phyloP scores from a whole-genome alignment of 176 grass and related monocot species.

The Zizania latifolia region DNA sequence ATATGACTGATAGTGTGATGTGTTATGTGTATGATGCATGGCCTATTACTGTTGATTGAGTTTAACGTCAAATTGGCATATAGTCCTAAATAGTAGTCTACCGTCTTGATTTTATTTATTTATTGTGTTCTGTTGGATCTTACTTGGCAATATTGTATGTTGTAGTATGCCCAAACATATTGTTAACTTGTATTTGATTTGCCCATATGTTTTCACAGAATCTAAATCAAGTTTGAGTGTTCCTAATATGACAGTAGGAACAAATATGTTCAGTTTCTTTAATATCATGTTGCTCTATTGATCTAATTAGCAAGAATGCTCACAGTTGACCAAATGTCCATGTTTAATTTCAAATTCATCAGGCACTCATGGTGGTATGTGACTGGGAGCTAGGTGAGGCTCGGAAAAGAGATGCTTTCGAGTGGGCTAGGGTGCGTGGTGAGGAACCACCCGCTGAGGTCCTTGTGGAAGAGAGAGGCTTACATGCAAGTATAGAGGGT shows the following conservation, averaged over 20 bases:
- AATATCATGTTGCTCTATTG: not conserved
- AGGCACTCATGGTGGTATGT: slow-evolving; percentile 91
- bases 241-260: not conserved
- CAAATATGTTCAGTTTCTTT: not conserved
- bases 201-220: slow-evolving; percentile 1
- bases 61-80: not conserved
- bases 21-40: not conserved
- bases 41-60: slow-evolving; percentile 11
- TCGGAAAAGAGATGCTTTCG: slow-evolving; percentile 74
- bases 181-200: slow-evolving; percentile 12
- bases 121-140: slow-evolving; percentile 3
- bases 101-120: not conserved
- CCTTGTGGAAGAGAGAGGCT: slow-evolving; percentile 86
- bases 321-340: not conserved
- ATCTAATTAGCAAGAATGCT: slow-evolving; percentile 12
- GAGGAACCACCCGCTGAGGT: slow-evolving; percentile 88
- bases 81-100: not conserved
- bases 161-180: slow-evolving; percentile 3
- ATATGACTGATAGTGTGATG: too few relatives aligned
- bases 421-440: slow-evolving; percentile 93
- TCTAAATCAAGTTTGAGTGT: slow-evolving; percentile 4
- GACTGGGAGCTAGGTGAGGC: slow-evolving; percentile 87
- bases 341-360: slow-evolving; percentile 23
- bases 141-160: not conserved
- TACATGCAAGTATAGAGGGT: slow-evolving; percentile 85